Evolutionary conservation across 2,329 filamentous ascomycete genomes (phyloP).

Genomic region (Cyphellophora europaea): DNA sequence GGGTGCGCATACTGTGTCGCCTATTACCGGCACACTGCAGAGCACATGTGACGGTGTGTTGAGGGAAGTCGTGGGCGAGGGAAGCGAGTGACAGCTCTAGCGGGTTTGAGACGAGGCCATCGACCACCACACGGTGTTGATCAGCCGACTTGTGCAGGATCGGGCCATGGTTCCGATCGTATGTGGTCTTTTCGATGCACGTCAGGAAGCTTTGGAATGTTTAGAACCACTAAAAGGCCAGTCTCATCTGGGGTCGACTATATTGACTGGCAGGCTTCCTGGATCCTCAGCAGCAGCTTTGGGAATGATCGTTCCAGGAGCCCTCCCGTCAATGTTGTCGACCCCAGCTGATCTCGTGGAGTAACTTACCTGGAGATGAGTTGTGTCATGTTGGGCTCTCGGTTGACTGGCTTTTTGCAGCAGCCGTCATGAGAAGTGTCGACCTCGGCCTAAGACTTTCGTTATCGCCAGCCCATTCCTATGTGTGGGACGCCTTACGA

Average conservation of each 20-base stretch:
- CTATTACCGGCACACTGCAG: slow-evolving; percentile 54
- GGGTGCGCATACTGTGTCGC: slow-evolving; percentile 51
- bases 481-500: neutral
- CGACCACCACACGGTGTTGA: slow-evolving; percentile 35
- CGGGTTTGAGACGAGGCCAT: slow-evolving; percentile 37
- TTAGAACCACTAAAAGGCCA: slow-evolving; percentile 1
- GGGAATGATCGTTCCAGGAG: too few relatives aligned
- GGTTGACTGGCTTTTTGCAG: slow-evolving; percentile 24
- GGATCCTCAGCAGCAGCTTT: too few relatives aligned
- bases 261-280: too few relatives aligned
- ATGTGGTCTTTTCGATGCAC: slow-evolving; percentile 35
- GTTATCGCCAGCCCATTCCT: neutral
- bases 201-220: slow-evolving; percentile 41
- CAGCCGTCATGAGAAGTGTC: slow-evolving; percentile 15
- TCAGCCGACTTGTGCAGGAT: slow-evolving; percentile 32
- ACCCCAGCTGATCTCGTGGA: neutral
- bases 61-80: slow-evolving; percentile 38
- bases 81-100: slow-evolving; percentile 38
- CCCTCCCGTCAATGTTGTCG: neutral
- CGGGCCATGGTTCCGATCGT: slow-evolving; percentile 50
- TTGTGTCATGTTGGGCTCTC: slow-evolving; percentile 22
- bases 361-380: slow-evolving; percentile 21
- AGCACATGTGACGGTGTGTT: slow-evolving; percentile 47
- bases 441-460: slow-evolving; percentile 7
- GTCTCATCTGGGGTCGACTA: too few relatives aligned